Conservation (phyloP, 1,139 yeast species). For the Sugiyamaella grinbergsii region DNA sequence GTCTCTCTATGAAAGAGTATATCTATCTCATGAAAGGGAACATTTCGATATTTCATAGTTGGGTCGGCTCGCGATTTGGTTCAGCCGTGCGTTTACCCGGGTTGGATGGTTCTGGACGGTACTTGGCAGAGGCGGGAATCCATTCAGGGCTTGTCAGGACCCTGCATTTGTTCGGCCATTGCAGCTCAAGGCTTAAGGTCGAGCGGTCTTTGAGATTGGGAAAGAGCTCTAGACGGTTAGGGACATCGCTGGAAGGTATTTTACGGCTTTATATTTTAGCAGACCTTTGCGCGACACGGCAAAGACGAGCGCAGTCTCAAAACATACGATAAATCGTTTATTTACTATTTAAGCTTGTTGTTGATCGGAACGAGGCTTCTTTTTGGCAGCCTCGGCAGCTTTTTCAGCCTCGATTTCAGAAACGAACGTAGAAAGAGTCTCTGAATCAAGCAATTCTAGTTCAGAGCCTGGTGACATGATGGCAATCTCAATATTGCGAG, state of each 20-base stretch:
- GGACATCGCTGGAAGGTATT: too few species aligned
- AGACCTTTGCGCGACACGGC: too few species aligned
- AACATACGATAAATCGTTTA: background rate
- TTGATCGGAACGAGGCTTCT: constrained; percentile 40
- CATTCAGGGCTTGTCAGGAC: too few species aligned
- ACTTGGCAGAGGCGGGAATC: too few species aligned
- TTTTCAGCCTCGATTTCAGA: constrained; percentile 88
- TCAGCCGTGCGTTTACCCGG: constrained; percentile 5
- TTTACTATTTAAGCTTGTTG: constrained; percentile 12
- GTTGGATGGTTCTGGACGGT: background rate
- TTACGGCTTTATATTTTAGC: too few species aligned
- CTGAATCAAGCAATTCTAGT: constrained; percentile 52
- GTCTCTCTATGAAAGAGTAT: too few species aligned
- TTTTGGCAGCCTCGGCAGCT: constrained; percentile 85
- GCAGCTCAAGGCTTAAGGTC: too few species aligned
- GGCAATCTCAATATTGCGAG: constrained; percentile 91
- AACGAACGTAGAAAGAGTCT: constrained; percentile 74
- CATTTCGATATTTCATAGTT: constrained; percentile 1
- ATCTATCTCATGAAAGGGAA: background rate
- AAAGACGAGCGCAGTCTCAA: too few species aligned
- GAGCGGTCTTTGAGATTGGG: too few species aligned
- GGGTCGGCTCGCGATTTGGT: background rate
- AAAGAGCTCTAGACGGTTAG: too few species aligned
- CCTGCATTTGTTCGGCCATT: background rate
- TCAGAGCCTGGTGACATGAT: constrained; percentile 71